These are phyloP conservation scores for Sphagnurus paluster DNA, from an alignment of 1,284 basidiomycete species.

Conservation along the genomic window DNA sequence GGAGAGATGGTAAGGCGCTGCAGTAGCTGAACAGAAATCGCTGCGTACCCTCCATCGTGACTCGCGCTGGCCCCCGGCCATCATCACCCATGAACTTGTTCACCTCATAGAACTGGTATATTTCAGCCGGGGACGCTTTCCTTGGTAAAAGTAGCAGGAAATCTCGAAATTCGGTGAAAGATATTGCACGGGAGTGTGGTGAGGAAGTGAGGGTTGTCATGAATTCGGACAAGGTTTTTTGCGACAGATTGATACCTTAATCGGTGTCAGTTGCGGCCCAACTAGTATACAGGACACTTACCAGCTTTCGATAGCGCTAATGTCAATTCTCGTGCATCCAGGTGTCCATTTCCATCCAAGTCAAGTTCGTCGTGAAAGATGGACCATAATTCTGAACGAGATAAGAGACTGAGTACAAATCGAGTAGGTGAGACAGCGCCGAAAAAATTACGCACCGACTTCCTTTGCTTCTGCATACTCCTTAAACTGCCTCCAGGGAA, in stretches of 20 bases:
- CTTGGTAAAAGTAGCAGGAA: conserved; percentile 87
- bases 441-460: conserved; percentile 52
- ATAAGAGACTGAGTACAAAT: neutral
- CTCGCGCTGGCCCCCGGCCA: conserved; percentile 73
- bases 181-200: conserved; percentile 67
- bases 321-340: conserved; percentile 74
- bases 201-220: conserved; percentile 77
- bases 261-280: neutral
- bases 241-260: conserved; percentile 69
- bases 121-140: conserved; percentile 79
- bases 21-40: conserved; percentile 13
- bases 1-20: conserved; percentile 17
- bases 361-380: conserved; percentile 89
- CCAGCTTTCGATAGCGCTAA: conserved; percentile 74
- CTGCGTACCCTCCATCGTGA: conserved; percentile 82
- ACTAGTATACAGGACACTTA: conserved; percentile 33
- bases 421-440: conserved; percentile 20
- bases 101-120: conserved; percentile 85
- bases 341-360: conserved; percentile 79
- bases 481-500: conserved; percentile 81
- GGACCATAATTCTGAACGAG: conserved; percentile 73
- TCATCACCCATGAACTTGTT: conserved; percentile 74
- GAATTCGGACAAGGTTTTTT: conserved; percentile 73
- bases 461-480: conserved; percentile 78
- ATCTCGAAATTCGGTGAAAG: conserved; percentile 87